A percentile compares a stretch with the other conserved stretches of the same genome.
Conservation (phyloP, 768 basidiomycete genomes). For the Auriscalpium orientale region DNA sequence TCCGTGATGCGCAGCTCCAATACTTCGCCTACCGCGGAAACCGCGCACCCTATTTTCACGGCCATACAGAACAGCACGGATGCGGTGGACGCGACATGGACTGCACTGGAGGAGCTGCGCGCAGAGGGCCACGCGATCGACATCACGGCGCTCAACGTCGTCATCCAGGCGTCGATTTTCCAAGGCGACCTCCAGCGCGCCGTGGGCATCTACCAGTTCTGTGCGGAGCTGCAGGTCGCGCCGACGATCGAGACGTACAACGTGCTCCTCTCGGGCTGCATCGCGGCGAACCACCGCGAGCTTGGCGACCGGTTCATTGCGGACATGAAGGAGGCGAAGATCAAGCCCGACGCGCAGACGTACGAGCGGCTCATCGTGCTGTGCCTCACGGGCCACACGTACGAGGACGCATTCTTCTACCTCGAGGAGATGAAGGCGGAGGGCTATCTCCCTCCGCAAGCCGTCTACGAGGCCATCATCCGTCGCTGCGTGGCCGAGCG, state of each 20-base stretch:
- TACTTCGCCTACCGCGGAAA: slow-evolving; percentile 42
- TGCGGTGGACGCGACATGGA: slow-evolving; percentile 57
- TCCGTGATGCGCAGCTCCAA: slow-evolving; percentile 49
- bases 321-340: slow-evolving; percentile 53
- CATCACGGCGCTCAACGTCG: slow-evolving; percentile 50
- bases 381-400: slow-evolving; percentile 61
- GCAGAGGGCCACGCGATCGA: slow-evolving; percentile 46
- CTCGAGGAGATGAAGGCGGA: slow-evolving; percentile 81
- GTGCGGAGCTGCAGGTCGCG: slow-evolving; percentile 42
- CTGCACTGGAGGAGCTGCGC: slow-evolving; percentile 51
- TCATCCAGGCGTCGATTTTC: slow-evolving; percentile 56
- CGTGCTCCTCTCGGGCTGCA: slow-evolving; percentile 57
- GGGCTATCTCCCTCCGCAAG: slow-evolving; percentile 42
- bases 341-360: slow-evolving; percentile 51
- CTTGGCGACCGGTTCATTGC: slow-evolving; percentile 61
- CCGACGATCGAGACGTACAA: slow-evolving; percentile 67
- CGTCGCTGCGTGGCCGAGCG: slow-evolving; percentile 44
- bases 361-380: slow-evolving; percentile 64
- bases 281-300: slow-evolving; percentile 47
- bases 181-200: slow-evolving; percentile 69
- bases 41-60: slow-evolving; percentile 46
- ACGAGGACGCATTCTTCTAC: slow-evolving; percentile 86
- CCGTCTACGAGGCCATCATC: slow-evolving; percentile 54
- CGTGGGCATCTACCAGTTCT: slow-evolving; percentile 65
- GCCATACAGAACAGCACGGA: slow-evolving; percentile 41